phyloP scores from a whole-genome alignment of 2,329 filamentous ascomycete genomes.

The Botrytis paeoniae region DNA sequence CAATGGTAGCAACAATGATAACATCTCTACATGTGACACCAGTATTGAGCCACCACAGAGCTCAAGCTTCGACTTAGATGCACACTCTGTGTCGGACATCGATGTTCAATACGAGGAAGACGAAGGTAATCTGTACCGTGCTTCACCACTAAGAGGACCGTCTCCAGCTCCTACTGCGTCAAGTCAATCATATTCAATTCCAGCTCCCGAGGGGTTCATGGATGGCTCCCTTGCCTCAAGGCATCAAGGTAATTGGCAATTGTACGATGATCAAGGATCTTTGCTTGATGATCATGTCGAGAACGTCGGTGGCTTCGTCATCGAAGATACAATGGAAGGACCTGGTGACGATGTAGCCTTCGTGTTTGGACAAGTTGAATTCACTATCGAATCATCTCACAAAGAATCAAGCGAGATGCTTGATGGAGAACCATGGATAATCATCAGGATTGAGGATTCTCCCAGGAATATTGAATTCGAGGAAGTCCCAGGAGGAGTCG shows the following conservation, averaged over 20 bases:
- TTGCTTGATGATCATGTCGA: not conserved
- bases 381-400: not conserved
- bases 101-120: not conserved
- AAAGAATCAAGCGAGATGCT: not conserved
- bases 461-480: not conserved
- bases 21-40: not conserved
- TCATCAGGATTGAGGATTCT: not conserved
- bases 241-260: not conserved
- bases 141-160: not conserved
- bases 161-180: not conserved
- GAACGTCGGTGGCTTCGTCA: not conserved
- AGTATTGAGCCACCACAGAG: not conserved
- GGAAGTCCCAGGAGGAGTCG: not conserved
- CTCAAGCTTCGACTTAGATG: not conserved
- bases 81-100: not conserved
- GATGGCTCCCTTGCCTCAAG: not conserved
- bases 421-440: not conserved
- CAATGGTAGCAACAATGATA: accelerated
- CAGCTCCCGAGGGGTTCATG: not conserved
- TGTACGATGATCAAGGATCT: not conserved
- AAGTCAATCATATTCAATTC: no score
- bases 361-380: not conserved
- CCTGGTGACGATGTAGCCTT: not conserved
- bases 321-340: not conserved
- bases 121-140: not conserved